Conservation (phyloP, 1,139 yeast genomes). For the Yamadazyma songkhlaensis region DNA sequence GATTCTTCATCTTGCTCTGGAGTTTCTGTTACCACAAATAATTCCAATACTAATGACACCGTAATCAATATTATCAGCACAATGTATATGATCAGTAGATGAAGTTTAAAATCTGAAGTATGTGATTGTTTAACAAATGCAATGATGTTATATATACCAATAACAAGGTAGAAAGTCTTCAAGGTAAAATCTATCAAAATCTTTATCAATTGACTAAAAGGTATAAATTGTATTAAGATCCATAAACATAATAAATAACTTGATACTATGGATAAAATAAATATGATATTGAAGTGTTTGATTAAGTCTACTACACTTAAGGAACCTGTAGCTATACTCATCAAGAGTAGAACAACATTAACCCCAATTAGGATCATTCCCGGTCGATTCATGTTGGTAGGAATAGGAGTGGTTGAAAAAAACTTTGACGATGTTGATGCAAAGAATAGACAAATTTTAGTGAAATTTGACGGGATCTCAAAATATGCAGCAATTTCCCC, state of each 20-base stretch:
- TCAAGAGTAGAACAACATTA: not conserved
- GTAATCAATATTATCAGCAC: slow-evolving; percentile 3
- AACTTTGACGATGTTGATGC: not conserved
- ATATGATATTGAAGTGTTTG: not conserved
- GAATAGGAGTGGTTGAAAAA: not conserved
- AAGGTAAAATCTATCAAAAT: slow-evolving; percentile 3
- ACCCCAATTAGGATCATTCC: not conserved
- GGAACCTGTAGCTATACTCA: not conserved
- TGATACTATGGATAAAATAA: slow-evolving; percentile 2
- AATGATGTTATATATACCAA: slow-evolving; percentile 2
- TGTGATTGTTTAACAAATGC: not conserved
- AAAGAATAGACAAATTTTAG: not conserved
- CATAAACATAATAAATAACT: slow-evolving; percentile 10
- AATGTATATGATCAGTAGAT: slow-evolving; percentile 3
- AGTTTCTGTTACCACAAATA: not conserved
- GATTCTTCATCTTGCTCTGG: slow-evolving; percentile 3
- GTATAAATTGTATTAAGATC: slow-evolving; percentile 10
- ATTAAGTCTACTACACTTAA: not conserved
- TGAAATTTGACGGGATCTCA: not conserved
- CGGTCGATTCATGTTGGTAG: slow-evolving; percentile 1
- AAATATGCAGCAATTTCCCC: slow-evolving; percentile 1
- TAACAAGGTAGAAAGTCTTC: slow-evolving; percentile 5
- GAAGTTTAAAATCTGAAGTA: not conserved
- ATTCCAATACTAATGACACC: not conserved
- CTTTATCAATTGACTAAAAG: slow-evolving; percentile 5